phyloP scores from a whole-genome alignment of 306 rosid species.

The Purshia tridentata region DNA sequence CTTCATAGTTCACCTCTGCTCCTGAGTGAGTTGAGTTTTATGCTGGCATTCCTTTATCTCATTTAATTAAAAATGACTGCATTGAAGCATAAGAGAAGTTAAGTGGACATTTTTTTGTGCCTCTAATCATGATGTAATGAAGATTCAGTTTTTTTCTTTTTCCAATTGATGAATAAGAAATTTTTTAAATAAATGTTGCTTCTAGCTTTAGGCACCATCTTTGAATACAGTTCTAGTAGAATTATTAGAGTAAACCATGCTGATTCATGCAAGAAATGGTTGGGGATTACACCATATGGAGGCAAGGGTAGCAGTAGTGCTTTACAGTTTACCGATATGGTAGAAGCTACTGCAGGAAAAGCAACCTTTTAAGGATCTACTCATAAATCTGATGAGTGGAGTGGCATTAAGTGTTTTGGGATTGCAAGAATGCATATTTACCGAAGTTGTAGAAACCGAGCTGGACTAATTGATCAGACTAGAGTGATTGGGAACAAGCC shows the following conservation, averaged over 20 bases:
- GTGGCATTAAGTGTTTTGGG: not conserved
- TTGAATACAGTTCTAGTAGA: not conserved
- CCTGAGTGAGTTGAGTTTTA: not conserved
- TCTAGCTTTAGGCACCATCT: not conserved
- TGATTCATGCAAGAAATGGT: not conserved
- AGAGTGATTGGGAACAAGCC: too few species aligned
- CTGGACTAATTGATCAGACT: too few species aligned
- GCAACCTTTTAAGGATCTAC: not conserved
- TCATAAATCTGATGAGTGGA: not conserved
- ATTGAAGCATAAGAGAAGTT: not conserved
- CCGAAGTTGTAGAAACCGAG: too few species aligned
- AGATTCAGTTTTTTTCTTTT: not conserved
- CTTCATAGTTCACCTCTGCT: not conserved
- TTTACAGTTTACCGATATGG: too few species aligned
- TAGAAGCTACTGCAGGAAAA: not conserved
- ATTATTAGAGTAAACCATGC: not conserved
- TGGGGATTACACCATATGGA: not conserved
- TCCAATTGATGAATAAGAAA: not conserved
- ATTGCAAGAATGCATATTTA: too few species aligned
- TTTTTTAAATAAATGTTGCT: not conserved
- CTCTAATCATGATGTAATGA: not conserved
- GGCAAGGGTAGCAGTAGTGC: not conserved
- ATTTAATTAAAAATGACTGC: not conserved
- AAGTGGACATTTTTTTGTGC: not conserved
- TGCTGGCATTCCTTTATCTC: not conserved